Evolutionary conservation across 2,329 filamentous ascomycete species (phyloP), one percentile per base, ranked within the genome.

Genomic region (Curvularia spicifera): DNA sequence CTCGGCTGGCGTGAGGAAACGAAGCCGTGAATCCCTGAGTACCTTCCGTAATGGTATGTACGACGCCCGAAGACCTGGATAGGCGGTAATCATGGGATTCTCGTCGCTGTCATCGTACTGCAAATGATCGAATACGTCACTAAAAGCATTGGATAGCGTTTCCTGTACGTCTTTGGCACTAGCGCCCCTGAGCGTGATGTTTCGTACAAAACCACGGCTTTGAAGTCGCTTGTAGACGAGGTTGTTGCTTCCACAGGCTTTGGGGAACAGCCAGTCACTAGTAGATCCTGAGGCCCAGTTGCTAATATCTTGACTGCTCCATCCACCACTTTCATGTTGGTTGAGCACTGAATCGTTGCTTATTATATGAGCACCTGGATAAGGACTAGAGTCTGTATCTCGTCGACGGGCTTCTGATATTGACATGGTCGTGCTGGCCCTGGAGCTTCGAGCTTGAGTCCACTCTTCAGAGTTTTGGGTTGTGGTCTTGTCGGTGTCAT

Each of bases 11-110:
- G 84, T 85, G 10, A 93, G 80, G 66, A 93, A 93, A 1, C 87
- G 85, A 6, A 94, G 81, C 26, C 87, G 84, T 0, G 88, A 88
- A 56, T 91, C 89, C 69, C 89, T 91, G 71, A 90, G 86, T 2
- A 91, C 79, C 73, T 93, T 93, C 50, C 90, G 85, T 18, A 94
- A 79, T 5, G 91, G 91, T n/a, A 93, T 83, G 84, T 90, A 91
- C 0, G 85, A 77, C 43, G 89, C 87, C 53, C 84, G 83, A 18
- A 93, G 80, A 5, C 87, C 90, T 20, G 88, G 78, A 37, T 69
- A 67, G 0, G 66, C 50, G 33, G 57, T 55, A n/a, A 73, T 57
- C 43, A 65, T 65, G 7, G 64, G 64, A n/a, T 71, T 66, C n/a
- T 67, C 65, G 35, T 71, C 68, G 22, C 68, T 64, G 24, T 71